Base-by-base conservation (phyloP, 768 basidiomycete species). In the Grammothele lineata region DNA sequence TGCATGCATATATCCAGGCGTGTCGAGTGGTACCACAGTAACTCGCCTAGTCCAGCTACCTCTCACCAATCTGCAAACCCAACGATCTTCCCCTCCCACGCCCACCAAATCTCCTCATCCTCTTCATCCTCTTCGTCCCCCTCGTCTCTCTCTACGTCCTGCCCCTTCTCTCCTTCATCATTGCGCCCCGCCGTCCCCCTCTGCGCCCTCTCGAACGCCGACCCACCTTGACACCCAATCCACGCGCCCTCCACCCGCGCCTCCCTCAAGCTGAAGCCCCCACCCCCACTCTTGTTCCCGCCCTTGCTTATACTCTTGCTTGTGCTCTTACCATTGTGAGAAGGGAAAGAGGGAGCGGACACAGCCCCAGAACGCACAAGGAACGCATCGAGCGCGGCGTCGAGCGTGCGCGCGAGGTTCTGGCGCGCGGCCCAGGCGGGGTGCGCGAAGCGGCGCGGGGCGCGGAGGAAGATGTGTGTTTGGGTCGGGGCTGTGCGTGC, bases 101-200 rank as follows among this genome's bases (percentile, higher is more conserved):
- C 63, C 75, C 75, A 77, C 75, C 75, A 77, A 41, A 77, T 75
- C 60, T 69, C 55, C 50, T 77, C 76, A 24, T 73, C 71, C 3
- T 67, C 70, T 51, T 74, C 76, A 12, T 55, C 54, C 22, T 21
- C 30, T 32, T n/a, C 54, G 44, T 57, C 43, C 18, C 56, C 54
- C 27, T 55, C 51, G 12, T 21, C 27, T 30, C 27, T 7, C 27
- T 30, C 27, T 14, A 7, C 27, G 8, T 30, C 27, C 27, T 14
- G 27, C 8, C 7, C 27, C 27, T n/a, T 23, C 3, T 56, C 57
- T 2, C 24, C 39, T 33, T 34, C 42, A 15, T n/a, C 37, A 9
- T 43, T 18, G 34, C 19, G 45, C 34, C 15, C 42, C 21, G 26
- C 48, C 48, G 18, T 35, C 10, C 12, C 11, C 34, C 24, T 25